Evolutionary conservation across 1,284 basidiomycete genomes (phyloP), one percentile per base, ranked within the genome.

Genomic region (Xerocomus nothofagi): DNA sequence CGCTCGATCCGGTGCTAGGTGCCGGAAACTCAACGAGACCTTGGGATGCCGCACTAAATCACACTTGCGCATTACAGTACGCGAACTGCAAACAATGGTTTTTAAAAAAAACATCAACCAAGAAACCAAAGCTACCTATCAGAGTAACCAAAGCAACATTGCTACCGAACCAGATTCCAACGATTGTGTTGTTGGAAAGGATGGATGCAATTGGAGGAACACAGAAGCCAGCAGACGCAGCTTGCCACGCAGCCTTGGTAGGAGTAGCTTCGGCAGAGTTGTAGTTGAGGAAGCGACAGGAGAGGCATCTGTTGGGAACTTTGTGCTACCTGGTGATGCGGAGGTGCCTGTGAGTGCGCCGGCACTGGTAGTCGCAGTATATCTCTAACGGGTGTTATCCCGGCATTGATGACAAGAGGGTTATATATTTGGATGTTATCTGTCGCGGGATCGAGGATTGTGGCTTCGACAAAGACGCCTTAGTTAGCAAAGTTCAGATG

Each of bases 101-200:
- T 12, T n/a, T n/a, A n/a, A n/a, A 36, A 4, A 38, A 40, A 20
- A 11, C 0, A 20, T 10, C 4, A 3, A 29, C 1, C 9, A 6
- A 33, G 3, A 29, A 27, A 36, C 24, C 1, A 10, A 12, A 29
- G 8, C 27, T 42, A 2, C 60, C 61, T 6, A 57, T 64, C 20
- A 62, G 38, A 2, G 51, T 66, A 3, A 66, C 23, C 4, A 54
- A 49, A 17, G 11, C 44, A 6, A 61, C 60, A 32, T 66, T 66
- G 20, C 61, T 66, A 26, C 60, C 60, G 10, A 62, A 62, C 63
- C 60, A 62, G 31, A 64, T 50, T 6, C 61, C 60, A 26, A 62
- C 63, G 11, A 64, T 36, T 6, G 63, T 54, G 10, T 57, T 55
- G 29, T 57, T 31, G 14, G 60, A 63, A 43, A 62, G 42, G 6